Conservation (phyloP, 805 yeast species). For the Monosporozyma siamensis region DNA sequence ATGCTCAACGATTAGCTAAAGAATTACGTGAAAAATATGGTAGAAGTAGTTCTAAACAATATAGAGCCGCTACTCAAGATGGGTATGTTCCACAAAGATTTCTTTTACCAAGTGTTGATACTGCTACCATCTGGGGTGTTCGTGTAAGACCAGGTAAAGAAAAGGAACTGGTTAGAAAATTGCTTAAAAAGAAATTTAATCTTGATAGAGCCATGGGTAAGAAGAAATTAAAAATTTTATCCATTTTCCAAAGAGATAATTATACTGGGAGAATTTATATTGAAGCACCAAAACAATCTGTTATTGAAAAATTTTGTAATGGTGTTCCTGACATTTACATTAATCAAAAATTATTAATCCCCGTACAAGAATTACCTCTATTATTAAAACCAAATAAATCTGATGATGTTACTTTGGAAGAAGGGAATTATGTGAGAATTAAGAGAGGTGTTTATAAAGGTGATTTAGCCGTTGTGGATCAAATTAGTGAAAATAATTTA, state of each 20-base stretch:
- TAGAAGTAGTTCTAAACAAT: constrained; percentile 68
- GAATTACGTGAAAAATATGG: constrained; percentile 89
- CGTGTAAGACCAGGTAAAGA: constrained; percentile 90
- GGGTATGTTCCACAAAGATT: constrained; percentile 88
- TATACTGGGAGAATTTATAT: constrained; percentile 87
- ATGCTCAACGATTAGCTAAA: constrained; percentile 89
- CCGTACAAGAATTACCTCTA: constrained; percentile 92
- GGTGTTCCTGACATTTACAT: constrained; percentile 84
- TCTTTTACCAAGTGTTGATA: constrained; percentile 89
- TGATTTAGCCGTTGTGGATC: constrained; percentile 88
- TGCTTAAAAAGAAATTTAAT: constrained; percentile 75
- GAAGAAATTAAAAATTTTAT: constrained; percentile 71
- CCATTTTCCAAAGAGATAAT: constrained; percentile 90
- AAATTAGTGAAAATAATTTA: constrained; percentile 86
- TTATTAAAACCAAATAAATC: constrained; percentile 82
- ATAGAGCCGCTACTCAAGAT: constrained; percentile 65
- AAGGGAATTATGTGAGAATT: constrained; percentile 87
- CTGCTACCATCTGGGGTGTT: constrained; percentile 93
- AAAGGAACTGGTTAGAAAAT: constrained; percentile 76
- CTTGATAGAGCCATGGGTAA: constrained; percentile 54
- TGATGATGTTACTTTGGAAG: constrained; percentile 76
- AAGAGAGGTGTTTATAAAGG: constrained; percentile 87
- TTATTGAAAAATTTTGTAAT: constrained; percentile 76
- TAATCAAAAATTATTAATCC: constrained; percentile 72
- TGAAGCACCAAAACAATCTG: constrained; percentile 89